phyloP scores from a whole-genome alignment of 164 flowering plant genomes.

The Liquidambar formosana region DNA sequence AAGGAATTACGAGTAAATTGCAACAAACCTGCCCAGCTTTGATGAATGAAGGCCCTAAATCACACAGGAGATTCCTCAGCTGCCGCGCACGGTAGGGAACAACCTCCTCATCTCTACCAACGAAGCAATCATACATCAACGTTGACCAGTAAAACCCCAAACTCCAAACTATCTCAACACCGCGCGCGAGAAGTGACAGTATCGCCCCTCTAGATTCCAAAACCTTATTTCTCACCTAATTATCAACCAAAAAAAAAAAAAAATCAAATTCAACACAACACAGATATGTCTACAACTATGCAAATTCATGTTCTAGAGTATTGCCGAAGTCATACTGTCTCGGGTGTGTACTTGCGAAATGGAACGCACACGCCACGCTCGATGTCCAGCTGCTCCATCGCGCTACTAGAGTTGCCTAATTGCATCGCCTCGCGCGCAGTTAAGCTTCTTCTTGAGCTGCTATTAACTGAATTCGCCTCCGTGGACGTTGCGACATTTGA shows the following conservation, averaged over 20 bases:
- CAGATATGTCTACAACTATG: no score
- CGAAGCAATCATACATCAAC: conserved; percentile 73
- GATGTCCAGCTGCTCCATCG: conserved; percentile 88
- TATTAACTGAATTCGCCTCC: background rate
- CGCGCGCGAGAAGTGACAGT: conserved; percentile 70
- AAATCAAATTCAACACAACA: no score
- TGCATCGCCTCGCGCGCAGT: background rate
- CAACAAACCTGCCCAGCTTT: conserved; percentile 93
- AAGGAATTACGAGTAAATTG: background rate
- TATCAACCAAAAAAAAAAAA: conserved; percentile 6
- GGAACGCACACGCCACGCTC: conserved; percentile 97
- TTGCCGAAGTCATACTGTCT: conserved; percentile 47
- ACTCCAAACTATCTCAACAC: conserved; percentile 93
- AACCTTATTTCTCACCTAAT: conserved; percentile 80
- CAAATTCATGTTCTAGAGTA: no score
- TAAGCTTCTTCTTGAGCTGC: background rate
- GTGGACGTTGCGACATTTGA: conserved; percentile 11
- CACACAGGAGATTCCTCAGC: conserved; percentile 85
- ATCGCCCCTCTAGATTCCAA: conserved; percentile 85
- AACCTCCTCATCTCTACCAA: conserved; percentile 90
- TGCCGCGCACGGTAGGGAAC: conserved; percentile 93
- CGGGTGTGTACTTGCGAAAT: conserved; percentile 91
- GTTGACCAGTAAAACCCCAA: conserved; percentile 87
- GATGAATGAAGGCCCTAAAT: conserved; percentile 95
- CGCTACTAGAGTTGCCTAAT: conserved; percentile 34